phyloP scores from a whole-genome alignment of 1,284 basidiomycete genomes.

The Schizophyllum amplum region DNA sequence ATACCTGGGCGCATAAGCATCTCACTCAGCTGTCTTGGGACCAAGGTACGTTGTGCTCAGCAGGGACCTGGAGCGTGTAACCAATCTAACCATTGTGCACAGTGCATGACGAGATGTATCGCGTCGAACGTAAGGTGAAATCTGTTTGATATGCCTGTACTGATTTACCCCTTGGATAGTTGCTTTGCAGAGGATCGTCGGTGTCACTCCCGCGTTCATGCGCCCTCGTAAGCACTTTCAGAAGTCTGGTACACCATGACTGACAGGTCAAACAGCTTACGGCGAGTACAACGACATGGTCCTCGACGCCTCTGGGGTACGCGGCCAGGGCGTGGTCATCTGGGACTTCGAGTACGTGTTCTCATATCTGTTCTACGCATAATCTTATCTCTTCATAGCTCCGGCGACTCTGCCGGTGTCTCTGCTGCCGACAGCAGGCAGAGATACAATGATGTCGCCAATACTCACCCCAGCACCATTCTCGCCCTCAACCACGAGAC shows the following conservation, averaged over 20 bases:
- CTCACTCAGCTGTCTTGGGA: conserved; percentile 9
- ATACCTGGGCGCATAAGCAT: conserved; percentile 16
- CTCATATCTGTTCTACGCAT: background rate
- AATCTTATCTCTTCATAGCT: conserved; percentile 11
- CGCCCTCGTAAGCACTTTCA: conserved; percentile 1
- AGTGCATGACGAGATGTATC: conserved; percentile 10
- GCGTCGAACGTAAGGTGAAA: conserved; percentile 8
- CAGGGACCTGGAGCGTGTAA: background rate
- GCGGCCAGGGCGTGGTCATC: background rate
- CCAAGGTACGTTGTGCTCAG: conserved; percentile 6
- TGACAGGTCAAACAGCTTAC: conserved; percentile 19
- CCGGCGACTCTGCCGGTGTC: conserved; percentile 26
- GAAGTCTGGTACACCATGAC: background rate
- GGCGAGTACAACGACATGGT: conserved; percentile 36
- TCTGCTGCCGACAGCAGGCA: conserved; percentile 21
- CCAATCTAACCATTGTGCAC: background rate
- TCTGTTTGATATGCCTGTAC: background rate
- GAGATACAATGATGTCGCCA: conserved; percentile 22
- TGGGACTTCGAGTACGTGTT: conserved; percentile 14
- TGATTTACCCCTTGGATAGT: background rate
- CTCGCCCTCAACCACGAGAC: conserved; percentile 30
- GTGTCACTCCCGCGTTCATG: conserved; percentile 10
- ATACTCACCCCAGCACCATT: conserved; percentile 21
- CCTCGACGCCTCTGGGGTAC: conserved; percentile 21
- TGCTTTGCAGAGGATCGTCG: conserved; percentile 6